A percentile compares a stretch with the other conserved stretches of the same genome.
These are phyloP conservation scores for Trametes cubensis DNA, from an alignment of 768 basidiomycete species.

Conservation along the genomic window DNA sequence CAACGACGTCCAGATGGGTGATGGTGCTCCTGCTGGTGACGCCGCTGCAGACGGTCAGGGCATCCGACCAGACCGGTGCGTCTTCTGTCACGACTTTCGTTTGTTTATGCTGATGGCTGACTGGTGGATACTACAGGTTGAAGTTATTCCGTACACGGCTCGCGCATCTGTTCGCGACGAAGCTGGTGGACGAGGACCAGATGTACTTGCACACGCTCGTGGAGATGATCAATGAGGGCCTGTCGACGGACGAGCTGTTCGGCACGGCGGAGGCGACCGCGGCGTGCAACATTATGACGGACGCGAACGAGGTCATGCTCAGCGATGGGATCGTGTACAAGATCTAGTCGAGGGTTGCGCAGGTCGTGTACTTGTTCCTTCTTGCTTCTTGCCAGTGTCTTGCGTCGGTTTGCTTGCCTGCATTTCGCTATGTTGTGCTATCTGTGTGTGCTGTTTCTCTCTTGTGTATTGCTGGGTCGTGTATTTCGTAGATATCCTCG, in stretches of 20 bases:
- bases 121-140: slow-evolving; percentile 48
- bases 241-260: slow-evolving; percentile 72
- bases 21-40: slow-evolving; percentile 37
- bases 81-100: slow-evolving; percentile 14
- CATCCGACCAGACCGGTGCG: slow-evolving; percentile 62
- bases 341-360: slow-evolving; percentile 46
- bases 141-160: slow-evolving; percentile 81
- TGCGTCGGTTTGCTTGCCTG: not conserved
- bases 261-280: slow-evolving; percentile 79
- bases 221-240: slow-evolving; percentile 74
- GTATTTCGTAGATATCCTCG: slow-evolving; percentile 2
- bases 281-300: slow-evolving; percentile 75
- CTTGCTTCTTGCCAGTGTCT: no score
- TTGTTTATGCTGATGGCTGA: not conserved
- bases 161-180: slow-evolving; percentile 68
- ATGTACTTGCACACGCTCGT: slow-evolving; percentile 71
- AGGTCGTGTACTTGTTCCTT: not conserved
- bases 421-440: slow-evolving; percentile 2
- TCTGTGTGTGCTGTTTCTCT: not conserved
- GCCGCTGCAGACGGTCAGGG: slow-evolving; percentile 45
- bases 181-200: slow-evolving; percentile 75
- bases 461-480: slow-evolving; percentile 9
- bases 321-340: slow-evolving; percentile 87
- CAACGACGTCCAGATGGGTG: slow-evolving; percentile 66
- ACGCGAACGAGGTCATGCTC: slow-evolving; percentile 83